A percentile compares a stretch with the other conserved stretches of the same genome.
phyloP scores from a whole-genome alignment of 345 rosid species.

The Excoecaria agallocha region DNA sequence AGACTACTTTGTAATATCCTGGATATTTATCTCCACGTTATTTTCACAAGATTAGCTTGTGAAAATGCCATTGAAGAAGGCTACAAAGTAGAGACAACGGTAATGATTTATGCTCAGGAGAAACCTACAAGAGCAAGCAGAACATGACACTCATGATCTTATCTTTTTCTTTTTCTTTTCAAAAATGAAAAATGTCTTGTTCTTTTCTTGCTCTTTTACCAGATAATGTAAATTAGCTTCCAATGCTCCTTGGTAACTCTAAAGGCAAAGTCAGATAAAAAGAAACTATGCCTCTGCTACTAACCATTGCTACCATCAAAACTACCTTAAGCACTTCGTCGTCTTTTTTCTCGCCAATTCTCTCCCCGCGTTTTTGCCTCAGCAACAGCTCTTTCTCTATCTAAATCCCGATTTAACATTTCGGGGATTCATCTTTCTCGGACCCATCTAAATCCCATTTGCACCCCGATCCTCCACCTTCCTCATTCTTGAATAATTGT shows the following conservation, averaged over 20 bases:
- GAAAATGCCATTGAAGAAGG: constrained; percentile 17
- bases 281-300: neutral
- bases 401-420: constrained; percentile 64
- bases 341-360: constrained; percentile 81
- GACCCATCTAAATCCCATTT: constrained; percentile 77
- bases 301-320: constrained; percentile 46
- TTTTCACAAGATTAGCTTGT: constrained; percentile 4
- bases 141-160: constrained; percentile 28
- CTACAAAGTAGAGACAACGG: constrained; percentile 19
- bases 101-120: constrained; percentile 3
- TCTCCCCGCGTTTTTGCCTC: constrained; percentile 99
- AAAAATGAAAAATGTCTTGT: constrained; percentile 22
- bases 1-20: too few relatives aligned
- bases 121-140: constrained; percentile 25
- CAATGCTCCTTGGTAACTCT: neutral
- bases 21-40: too few relatives aligned
- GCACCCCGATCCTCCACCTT: constrained; percentile 67
- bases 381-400: constrained; percentile 88
- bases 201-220: constrained; percentile 28
- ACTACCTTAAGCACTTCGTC: constrained; percentile 66
- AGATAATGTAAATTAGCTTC: constrained; percentile 34
- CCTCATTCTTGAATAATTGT: constrained; percentile 60
- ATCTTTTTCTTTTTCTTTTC: constrained; percentile 13
- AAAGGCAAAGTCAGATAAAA: constrained; percentile 1
- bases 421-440: constrained; percentile 86